Evolutionary conservation across 306 rosid species (phyloP).

Genomic region (Sicyos edulis): DNA sequence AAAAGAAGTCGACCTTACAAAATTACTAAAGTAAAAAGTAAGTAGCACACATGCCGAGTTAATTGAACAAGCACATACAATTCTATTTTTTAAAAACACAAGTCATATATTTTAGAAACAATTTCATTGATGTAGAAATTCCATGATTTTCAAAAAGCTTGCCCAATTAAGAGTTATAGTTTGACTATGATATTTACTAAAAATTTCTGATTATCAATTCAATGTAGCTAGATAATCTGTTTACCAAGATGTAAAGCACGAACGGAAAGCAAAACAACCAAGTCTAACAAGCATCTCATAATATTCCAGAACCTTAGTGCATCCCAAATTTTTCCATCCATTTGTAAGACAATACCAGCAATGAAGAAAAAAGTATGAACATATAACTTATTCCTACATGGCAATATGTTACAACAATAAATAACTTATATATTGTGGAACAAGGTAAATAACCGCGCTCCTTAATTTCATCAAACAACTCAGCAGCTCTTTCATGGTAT

Average conservation of each 20-base stretch:
- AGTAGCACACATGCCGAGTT: not conserved
- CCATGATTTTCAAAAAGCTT: too few relatives aligned
- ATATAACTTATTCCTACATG: not conserved
- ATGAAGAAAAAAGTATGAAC: constrained; percentile 5
- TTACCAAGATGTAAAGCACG: too few relatives aligned
- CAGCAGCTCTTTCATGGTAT: constrained; percentile 49
- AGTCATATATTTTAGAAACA: too few relatives aligned
- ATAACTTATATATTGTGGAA: constrained; percentile 58
- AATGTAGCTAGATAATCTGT: too few relatives aligned
- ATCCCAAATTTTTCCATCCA: too few relatives aligned
- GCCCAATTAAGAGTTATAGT: not conserved
- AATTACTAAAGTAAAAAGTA: not conserved
- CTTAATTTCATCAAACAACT: constrained; percentile 81
- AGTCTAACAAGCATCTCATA: too few relatives aligned
- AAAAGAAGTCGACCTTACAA: not conserved
- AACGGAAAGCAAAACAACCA: too few relatives aligned
- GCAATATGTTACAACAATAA: not conserved
- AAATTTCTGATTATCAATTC: too few relatives aligned
- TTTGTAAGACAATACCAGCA: too few relatives aligned
- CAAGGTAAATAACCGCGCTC: constrained; percentile 58
- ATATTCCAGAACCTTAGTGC: too few relatives aligned
- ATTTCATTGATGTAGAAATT: too few relatives aligned
- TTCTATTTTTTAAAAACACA: not conserved
- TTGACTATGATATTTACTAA: too few relatives aligned
- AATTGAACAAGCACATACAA: not conserved